Evolutionary conservation across 306 rosid species (phyloP).

Genomic region (Vicia faba): DNA sequence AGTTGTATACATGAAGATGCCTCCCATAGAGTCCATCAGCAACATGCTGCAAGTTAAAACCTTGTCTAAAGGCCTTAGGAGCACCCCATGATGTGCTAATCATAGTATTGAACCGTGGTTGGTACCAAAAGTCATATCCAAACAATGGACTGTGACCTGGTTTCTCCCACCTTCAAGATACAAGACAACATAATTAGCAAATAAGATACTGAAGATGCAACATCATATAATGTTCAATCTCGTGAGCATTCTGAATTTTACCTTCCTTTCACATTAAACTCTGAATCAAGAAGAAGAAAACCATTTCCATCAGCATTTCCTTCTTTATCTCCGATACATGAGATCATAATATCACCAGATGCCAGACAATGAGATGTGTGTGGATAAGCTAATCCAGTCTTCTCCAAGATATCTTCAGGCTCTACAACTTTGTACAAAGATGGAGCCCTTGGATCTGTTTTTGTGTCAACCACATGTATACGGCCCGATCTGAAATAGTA

Average conservation of each 20-base stretch:
- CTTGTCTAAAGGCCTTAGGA: constrained; percentile 81
- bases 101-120: constrained; percentile 88
- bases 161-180: constrained; percentile 81
- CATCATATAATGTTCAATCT: neutral
- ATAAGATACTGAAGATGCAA: constrained; percentile 5
- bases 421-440: constrained; percentile 83
- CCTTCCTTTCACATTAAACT: constrained; percentile 98
- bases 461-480: constrained; percentile 74
- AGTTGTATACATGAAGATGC: constrained; percentile 83
- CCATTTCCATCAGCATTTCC: constrained; percentile 91
- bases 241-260: constrained; percentile 17
- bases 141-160: constrained; percentile 87
- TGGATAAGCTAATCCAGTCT: constrained; percentile 92
- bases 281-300: constrained; percentile 93
- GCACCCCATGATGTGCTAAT: constrained; percentile 99
- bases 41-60: constrained; percentile 78
- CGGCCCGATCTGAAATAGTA: constrained; percentile 77
- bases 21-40: constrained; percentile 80
- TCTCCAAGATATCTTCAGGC: constrained; percentile 58
- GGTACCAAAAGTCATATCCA: constrained; percentile 99
- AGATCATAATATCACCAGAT: constrained; percentile 89
- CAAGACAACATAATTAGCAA: constrained; percentile 21
- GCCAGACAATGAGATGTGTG: constrained; percentile 98
- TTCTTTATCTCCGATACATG: constrained; percentile 87
- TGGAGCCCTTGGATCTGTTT: constrained; percentile 77